Percentiles rank a stretch among this genome's conserved stretches.
Conservation (phyloP, 2,329 filamentous ascomycete genomes). For the Scopulariopsis brevicaulis region DNA sequence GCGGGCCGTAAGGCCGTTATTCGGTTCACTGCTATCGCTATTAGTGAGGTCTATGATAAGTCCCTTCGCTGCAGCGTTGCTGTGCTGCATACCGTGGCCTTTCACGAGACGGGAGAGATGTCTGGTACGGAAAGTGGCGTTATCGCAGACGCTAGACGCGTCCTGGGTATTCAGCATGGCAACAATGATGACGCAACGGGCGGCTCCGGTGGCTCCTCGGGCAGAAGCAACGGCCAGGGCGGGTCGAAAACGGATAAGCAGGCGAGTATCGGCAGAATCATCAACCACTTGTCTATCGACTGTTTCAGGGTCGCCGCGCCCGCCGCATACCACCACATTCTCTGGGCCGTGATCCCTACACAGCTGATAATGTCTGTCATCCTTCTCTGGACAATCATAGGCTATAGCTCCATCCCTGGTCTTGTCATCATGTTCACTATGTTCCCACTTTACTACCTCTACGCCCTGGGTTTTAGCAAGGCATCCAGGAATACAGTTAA, state of each 20-base stretch:
- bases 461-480: slow-evolving; percentile 73
- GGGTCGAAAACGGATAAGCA: slow-evolving; percentile 50
- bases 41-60: slow-evolving; percentile 96
- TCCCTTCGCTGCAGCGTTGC: slow-evolving; percentile 87
- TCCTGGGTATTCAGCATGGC: slow-evolving; percentile 44
- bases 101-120: slow-evolving; percentile 48
- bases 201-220: slow-evolving; percentile 22
- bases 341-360: slow-evolving; percentile 85
- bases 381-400: slow-evolving; percentile 82
- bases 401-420: slow-evolving; percentile 85
- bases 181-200: slow-evolving; percentile 15
- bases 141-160: slow-evolving; percentile 36
- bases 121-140: slow-evolving; percentile 24
- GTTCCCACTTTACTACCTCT: slow-evolving; percentile 79
- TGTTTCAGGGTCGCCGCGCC: slow-evolving; percentile 97
- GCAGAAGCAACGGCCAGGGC: slow-evolving; percentile 21
- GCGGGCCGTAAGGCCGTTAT: slow-evolving; percentile 92
- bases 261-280: slow-evolving; percentile 90
- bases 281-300: slow-evolving; percentile 98
- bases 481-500: slow-evolving; percentile 87
- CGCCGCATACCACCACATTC: slow-evolving; percentile 87
- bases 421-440: slow-evolving; percentile 83
- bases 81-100: slow-evolving; percentile 59
- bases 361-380: slow-evolving; percentile 73
- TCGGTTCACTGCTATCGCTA: slow-evolving; percentile 82